Base-by-base conservation (phyloP, 148 eudicot genomes). In the Rhododendron kiyosumense region DNA sequence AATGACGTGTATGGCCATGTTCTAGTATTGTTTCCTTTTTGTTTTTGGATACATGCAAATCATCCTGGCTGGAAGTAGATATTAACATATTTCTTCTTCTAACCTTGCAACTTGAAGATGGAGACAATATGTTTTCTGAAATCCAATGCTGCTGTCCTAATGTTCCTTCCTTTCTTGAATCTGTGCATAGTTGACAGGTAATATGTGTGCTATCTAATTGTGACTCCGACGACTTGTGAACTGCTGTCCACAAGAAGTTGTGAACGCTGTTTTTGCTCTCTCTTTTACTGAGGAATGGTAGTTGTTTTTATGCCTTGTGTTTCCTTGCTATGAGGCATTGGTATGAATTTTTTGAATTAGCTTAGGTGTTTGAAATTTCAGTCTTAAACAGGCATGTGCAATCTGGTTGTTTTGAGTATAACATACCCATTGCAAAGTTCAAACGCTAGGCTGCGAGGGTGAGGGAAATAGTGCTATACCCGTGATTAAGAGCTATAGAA, bases 141-240 rank as follows among this genome's bases (percentile, higher is more conserved):
- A 5, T 41, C 45, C 8, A 41, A 41, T 41, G 45, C 45, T 1
- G 7, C 45, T 41, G 6, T 41, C 8, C 8, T 41, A 7, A 41
- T 1, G 7, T 41, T 41, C 7, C 7, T 41, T 41, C 45, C 6
- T 41, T 41, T 41, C 7, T 41, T 6, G 7, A 41, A 41, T 41
- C 0, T 6, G 8, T 6, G 81, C 96, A 95, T 90, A 97, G 94
- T 86, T 98, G 99, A 81, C 99, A 93, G 94, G 99, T 96, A 52
- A 13, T 83, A 8, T 15, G 22, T 30, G n/a, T 8, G 15, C 8
- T 15, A 20, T 32, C 12, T 3, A 7, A 14, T 61, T 24, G 48
- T 38, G 20, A 67, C 52, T 61, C 10, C 1, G 12, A 24, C 1
- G 38, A 30, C 43, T 26, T 73, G 15, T 14, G 78, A 74, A 5